Evolutionary conservation across 2,329 filamentous ascomycete genomes (phyloP), one percentile per base, ranked within the genome.

Genomic region (Aspergillus candidus): DNA sequence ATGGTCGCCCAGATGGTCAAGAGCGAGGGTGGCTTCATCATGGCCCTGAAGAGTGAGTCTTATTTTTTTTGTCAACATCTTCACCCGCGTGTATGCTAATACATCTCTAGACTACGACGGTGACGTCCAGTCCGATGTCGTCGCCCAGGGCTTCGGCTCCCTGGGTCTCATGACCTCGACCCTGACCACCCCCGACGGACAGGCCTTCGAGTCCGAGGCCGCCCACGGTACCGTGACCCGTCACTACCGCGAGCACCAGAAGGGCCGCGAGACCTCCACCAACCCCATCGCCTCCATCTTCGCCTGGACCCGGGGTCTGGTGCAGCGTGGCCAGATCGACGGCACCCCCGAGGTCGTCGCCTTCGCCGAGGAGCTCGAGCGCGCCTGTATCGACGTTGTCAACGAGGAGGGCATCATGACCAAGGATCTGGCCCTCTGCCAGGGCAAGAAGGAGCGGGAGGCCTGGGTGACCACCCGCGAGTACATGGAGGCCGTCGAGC

Each of bases 1-100:
- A 97, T 98, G 93, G 93, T 98, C 53, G 93, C 93, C 39, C 93
- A 98, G 79, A 98, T 98, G 93, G 86, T 98, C 78, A 98, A 98
- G 86, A 93, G 86, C 73, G 82, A 84, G 61, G 93, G 93, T 59
- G 93, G 93, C 52, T 96, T 93, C 73, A 82, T 97, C 67, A 96
- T 97, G 78, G 93, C 93, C 51, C 81, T 97, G 70, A 98, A 98
- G 84, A 97, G 88, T 94, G 67, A 70, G 83, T 76, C 18, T 42
- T 32, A n/a, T 17, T 35, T 31, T 11, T 37, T 42, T 43, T 32
- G 38, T 22, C 12, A 5, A 6, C 18, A 5, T 18, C 6, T 18
- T 18, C 18, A 18, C 18, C 18, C 4, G 18, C 18, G 18, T 18
- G 18, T 18, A 5, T 3, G 18, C 18, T 18, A 18, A 18, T 18